These are phyloP conservation scores for Ustilago shanxiensis DNA, from an alignment of 1,284 basidiomycete genomes.

Conservation along the genomic window DNA sequence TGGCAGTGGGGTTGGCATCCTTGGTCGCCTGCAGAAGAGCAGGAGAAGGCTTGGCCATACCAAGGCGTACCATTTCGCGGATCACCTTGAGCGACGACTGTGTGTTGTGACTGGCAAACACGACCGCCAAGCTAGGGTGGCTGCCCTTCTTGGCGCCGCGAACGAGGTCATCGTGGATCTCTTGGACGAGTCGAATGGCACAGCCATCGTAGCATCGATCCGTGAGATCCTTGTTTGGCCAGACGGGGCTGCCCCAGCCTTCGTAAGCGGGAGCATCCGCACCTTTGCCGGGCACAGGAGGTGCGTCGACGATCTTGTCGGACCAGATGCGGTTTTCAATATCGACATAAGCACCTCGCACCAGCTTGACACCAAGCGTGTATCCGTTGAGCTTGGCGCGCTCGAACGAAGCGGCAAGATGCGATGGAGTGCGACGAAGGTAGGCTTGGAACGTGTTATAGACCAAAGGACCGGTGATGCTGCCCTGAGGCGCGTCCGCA, in stretches of 20 bases:
- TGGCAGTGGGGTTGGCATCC: constrained; percentile 13
- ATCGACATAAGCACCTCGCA: constrained; percentile 91
- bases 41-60: constrained; percentile 73
- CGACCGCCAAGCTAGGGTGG: constrained; percentile 76
- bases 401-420: constrained; percentile 78
- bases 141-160: constrained; percentile 33
- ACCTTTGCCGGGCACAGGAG: constrained; percentile 55
- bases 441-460: constrained; percentile 67
- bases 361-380: constrained; percentile 90
- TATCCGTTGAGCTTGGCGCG: constrained; percentile 81
- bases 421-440: constrained; percentile 75
- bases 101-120: constrained; percentile 90
- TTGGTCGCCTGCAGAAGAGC: constrained; percentile 37
- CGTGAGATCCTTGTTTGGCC: constrained; percentile 76
- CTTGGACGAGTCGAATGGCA: constrained; percentile 76
- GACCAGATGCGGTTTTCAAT: constrained; percentile 75
- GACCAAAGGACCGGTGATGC: constrained; percentile 55
- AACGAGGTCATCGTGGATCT: constrained; percentile 71
- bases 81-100: constrained; percentile 77
- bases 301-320: constrained; percentile 56
- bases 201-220: constrained; percentile 84
- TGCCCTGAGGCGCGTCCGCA: constrained; percentile 19
- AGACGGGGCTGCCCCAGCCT: constrained; percentile 71
- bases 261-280: constrained; percentile 37
- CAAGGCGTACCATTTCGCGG: constrained; percentile 75